Evolutionary conservation across 345 rosid species (phyloP).

Genomic region (Lepidium aucheri): DNA sequence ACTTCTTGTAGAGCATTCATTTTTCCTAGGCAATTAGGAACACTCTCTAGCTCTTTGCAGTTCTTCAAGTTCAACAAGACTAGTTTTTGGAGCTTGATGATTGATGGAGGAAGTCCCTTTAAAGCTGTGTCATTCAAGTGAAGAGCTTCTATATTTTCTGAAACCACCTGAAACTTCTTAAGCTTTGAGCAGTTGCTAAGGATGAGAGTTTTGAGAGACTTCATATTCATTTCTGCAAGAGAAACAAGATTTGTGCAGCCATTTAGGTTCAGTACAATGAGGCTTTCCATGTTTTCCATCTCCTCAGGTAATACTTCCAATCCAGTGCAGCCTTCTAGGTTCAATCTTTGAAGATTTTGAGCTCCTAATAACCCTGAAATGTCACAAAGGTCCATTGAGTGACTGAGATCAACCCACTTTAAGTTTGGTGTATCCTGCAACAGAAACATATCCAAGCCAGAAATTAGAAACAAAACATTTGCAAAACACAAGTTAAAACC

Average conservation of each 20-base stretch:
- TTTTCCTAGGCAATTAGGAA: background rate
- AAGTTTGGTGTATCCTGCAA: slow-evolving; percentile 13
- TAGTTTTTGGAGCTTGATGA: background rate
- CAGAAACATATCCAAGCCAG: background rate
- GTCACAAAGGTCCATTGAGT: background rate
- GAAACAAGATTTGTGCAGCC: background rate
- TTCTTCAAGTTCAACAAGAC: background rate
- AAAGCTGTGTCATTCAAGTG: background rate
- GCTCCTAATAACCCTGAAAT: slow-evolving; percentile 18
- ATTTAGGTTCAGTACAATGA: background rate
- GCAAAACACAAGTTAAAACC: background rate
- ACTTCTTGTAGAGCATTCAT: slow-evolving; percentile 5
- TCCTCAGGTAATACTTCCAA: background rate
- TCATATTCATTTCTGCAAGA: background rate
- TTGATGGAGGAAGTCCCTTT: background rate
- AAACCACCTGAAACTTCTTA: slow-evolving; percentile 2
- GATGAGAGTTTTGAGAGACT: slow-evolving; percentile 4
- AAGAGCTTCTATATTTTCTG: background rate
- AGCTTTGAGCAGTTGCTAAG: slow-evolving; percentile 13
- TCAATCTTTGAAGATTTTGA: slow-evolving; percentile 1
- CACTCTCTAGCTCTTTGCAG: background rate
- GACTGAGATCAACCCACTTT: slow-evolving; percentile 11
- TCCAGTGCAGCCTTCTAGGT: slow-evolving; percentile 14
- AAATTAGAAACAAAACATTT: background rate
- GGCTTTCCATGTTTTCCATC: background rate